A percentile compares a stretch with the other conserved stretches of the same genome.
These are phyloP conservation scores for Blastosporella zonata DNA, from an alignment of 1,284 basidiomycete species.

Conservation along the genomic window DNA sequence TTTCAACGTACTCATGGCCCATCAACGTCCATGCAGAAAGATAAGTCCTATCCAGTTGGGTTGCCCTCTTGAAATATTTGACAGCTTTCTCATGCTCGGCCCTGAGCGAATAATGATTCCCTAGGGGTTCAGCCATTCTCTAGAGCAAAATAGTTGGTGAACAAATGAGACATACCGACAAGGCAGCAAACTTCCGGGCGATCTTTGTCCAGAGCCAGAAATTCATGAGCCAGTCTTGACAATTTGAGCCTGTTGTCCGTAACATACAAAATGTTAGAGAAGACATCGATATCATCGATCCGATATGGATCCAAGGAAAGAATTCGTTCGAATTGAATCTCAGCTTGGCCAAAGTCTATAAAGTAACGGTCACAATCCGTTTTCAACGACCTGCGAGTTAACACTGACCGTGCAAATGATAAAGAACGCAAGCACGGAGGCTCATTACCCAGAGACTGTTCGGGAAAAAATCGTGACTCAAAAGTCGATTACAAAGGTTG, in stretches of 20 bases:
- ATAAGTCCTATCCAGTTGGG: slow-evolving; percentile 92
- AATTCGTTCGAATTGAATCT: slow-evolving; percentile 81
- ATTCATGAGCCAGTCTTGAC: slow-evolving; percentile 90
- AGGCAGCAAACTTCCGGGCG: slow-evolving; percentile 94
- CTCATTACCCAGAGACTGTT: slow-evolving; percentile 85
- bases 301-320: slow-evolving; percentile 82
- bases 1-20: slow-evolving; percentile 98
- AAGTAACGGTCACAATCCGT: slow-evolving; percentile 5
- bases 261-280: slow-evolving; percentile 97
- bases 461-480: slow-evolving; percentile 74
- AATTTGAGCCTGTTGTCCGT: slow-evolving; percentile 87
- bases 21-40: slow-evolving; percentile 98
- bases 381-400: slow-evolving; percentile 5
- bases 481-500: slow-evolving; percentile 73
- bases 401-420: slow-evolving; percentile 80
- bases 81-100: slow-evolving; percentile 95
- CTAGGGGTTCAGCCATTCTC: slow-evolving; percentile 37
- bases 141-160: slow-evolving; percentile 10
- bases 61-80: slow-evolving; percentile 91
- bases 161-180: slow-evolving; percentile 63
- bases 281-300: slow-evolving; percentile 94
- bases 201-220: slow-evolving; percentile 83
- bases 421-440: slow-evolving; percentile 81
- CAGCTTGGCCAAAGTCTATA: slow-evolving; percentile 83
- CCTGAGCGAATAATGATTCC: slow-evolving; percentile 94